Conservation (phyloP, 768 basidiomycete species). For the Panaeolus cyanescens region DNA sequence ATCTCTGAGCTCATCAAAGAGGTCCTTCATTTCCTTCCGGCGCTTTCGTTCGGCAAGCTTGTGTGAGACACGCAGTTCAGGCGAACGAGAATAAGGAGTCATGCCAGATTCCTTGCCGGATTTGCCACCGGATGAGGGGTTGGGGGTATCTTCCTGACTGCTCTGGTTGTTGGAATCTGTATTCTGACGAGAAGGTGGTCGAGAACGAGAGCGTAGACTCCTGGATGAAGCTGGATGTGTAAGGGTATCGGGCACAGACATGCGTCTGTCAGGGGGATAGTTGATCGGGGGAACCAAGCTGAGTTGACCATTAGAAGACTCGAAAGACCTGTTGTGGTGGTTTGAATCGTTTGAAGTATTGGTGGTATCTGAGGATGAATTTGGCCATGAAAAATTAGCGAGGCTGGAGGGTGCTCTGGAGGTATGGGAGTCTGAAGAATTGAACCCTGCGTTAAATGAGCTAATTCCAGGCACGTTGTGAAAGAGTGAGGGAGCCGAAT, state of each 20-base stretch:
- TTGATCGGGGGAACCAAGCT: constrained; percentile 59
- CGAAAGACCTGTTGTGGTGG: constrained; percentile 41
- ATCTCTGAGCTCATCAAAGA: constrained; percentile 96
- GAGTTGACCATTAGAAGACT: constrained; percentile 51
- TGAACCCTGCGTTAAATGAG: constrained; percentile 56
- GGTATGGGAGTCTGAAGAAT: constrained; percentile 59
- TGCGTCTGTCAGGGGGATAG: constrained; percentile 68
- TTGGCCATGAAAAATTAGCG: constrained; percentile 75
- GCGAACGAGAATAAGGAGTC: constrained; percentile 93
- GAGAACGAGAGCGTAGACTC: constrained; percentile 65
- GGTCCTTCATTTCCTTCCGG: constrained; percentile 98
- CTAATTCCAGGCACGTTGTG: constrained; percentile 57
- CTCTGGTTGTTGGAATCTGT: constrained; percentile 38
- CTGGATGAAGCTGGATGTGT: constrained; percentile 45
- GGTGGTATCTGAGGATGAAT: constrained; percentile 38
- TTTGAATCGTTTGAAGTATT: constrained; percentile 43
- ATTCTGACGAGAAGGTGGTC: constrained; percentile 69
- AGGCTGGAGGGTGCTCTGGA: constrained; percentile 62
- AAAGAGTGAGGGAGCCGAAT: constrained; percentile 71
- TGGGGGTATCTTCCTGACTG: constrained; percentile 18
- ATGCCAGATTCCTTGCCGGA: constrained; percentile 47
- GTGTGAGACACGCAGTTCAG: constrained; percentile 92
- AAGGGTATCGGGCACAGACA: constrained; percentile 71
- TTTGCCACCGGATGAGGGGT: constrained; percentile 36
- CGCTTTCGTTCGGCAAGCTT: constrained; percentile 97